Evolutionary conservation across 1,284 basidiomycete genomes (phyloP), one percentile per base, ranked within the genome.

Genomic region (Phellopilus nigrolimitatus): DNA sequence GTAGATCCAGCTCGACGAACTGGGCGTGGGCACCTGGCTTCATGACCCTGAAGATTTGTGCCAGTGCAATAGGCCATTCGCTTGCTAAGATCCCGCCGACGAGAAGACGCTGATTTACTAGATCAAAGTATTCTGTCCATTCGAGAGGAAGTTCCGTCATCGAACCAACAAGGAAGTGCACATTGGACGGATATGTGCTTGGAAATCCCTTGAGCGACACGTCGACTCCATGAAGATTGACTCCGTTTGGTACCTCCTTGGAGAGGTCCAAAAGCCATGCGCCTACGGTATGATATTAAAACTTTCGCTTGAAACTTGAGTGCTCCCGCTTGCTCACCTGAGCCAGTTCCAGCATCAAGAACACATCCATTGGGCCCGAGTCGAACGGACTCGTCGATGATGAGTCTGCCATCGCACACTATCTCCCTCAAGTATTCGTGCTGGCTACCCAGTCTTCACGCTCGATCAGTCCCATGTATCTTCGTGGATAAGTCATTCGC

Each of bases 41-140:
- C 24, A 67, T 62, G 3, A 69, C 60, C 2, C 66, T 60, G 24
- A 53, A 61, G 9, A 68, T 61, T 41, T 67, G 66, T 3, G 42
- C 33, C 6, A 67, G 47, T 7, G 46, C 54, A 0, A 49, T 47
- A 2, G 28, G 37, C 68, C 68, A 70, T 34, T 68, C 60, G 0
- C 49, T 45, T 13, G 44, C 56, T 1, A 58, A 61, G 42, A 70
- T 61, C 0, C 60, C 64, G 5, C 47, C 57, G 4, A 68, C 57
- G 2, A 70, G 53, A 30, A 69, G 56, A 1, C 66, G 65, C 25
- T 69, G 68, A 28, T 66, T 56, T 5, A 67, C 49, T 31, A 69
- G 56, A n/a, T 54, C 22, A 46, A 68, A 69, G 25, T 57, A 57
- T 31, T 57, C 55, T 8, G 52, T 51, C 65, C 63, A 68, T 12